Evolutionary conservation across 768 basidiomycete species (phyloP).

Genomic region (Tubosaeta brunneosetosa): DNA sequence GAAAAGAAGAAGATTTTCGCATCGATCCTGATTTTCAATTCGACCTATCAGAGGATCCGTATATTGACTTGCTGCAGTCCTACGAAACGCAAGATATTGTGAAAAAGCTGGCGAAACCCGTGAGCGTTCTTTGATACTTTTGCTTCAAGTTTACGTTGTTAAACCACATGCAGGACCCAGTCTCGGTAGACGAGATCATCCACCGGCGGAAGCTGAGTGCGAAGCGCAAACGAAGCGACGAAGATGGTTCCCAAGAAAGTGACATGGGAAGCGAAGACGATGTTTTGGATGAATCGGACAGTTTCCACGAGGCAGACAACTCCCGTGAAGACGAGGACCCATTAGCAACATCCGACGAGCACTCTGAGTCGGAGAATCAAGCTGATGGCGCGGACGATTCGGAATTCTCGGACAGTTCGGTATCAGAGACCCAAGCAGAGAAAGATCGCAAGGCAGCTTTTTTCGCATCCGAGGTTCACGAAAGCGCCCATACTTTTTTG

Average conservation of each 20-base stretch:
- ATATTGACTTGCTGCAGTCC: slow-evolving; percentile 48
- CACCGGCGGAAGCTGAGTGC: slow-evolving; percentile 54
- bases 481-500: slow-evolving; percentile 66
- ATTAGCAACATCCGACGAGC: slow-evolving; percentile 30
- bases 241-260: slow-evolving; percentile 34
- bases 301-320: slow-evolving; percentile 19
- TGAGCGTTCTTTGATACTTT: slow-evolving; percentile 34
- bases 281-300: slow-evolving; percentile 10
- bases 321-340: slow-evolving; percentile 28
- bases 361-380: slow-evolving; percentile 28
- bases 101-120: slow-evolving; percentile 59
- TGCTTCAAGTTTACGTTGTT: not conserved
- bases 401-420: slow-evolving; percentile 56
- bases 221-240: slow-evolving; percentile 58
- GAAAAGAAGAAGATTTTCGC: slow-evolving; percentile 48
- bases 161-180: slow-evolving; percentile 49
- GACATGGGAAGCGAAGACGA: slow-evolving; percentile 24
- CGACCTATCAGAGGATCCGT: slow-evolving; percentile 70
- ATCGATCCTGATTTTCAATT: slow-evolving; percentile 84
- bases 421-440: slow-evolving; percentile 53
- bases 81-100: slow-evolving; percentile 51
- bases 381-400: slow-evolving; percentile 32
- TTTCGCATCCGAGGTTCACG: slow-evolving; percentile 60
- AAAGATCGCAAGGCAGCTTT: slow-evolving; percentile 79
- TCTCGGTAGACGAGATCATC: slow-evolving; percentile 92